Percentiles rank a stretch among this genome's conserved stretches.
Evolutionary conservation across 2,329 filamentous ascomycete species (phyloP).

Genomic region (Fusarium nematophilum): DNA sequence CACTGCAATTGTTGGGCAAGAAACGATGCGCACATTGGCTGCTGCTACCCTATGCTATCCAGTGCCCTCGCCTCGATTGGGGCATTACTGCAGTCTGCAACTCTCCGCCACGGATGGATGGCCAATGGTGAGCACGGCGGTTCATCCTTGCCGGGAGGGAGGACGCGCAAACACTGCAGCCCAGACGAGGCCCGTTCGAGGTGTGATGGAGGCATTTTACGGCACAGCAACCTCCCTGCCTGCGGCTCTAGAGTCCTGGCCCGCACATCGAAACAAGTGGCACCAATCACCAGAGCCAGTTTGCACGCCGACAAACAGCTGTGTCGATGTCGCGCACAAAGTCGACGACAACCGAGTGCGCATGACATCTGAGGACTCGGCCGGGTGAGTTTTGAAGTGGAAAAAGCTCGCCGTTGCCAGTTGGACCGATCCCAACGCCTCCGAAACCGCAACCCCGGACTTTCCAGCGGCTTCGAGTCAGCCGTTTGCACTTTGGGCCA

Average conservation of each 20-base stretch:
- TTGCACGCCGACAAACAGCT: not conserved
- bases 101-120: constrained; percentile 3
- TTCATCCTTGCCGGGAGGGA: constrained; percentile 4
- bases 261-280: constrained; percentile 1
- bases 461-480: constrained; percentile 21
- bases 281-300: not conserved
- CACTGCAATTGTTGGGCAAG: too few species aligned
- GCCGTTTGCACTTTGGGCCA: constrained; percentile 4
- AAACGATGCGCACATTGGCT: not conserved
- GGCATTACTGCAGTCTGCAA: constrained; percentile 9
- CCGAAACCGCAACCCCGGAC: constrained; percentile 20
- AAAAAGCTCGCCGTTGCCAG: too few species aligned
- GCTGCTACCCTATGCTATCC: not conserved
- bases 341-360: not conserved
- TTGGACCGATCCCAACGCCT: not conserved
- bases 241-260: not conserved
- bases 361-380: too few species aligned
- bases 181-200: constrained; percentile 5
- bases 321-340: constrained; percentile 21
- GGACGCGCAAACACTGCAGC: constrained; percentile 5
- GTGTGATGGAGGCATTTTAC: not conserved
- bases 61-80: not conserved
- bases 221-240: not conserved
- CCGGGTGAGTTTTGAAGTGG: not conserved
- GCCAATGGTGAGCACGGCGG: constrained; percentile 1